Evolutionary conservation across 2,329 filamentous ascomycete species (phyloP).

Genomic region (Colletotrichum cuscutae): DNA sequence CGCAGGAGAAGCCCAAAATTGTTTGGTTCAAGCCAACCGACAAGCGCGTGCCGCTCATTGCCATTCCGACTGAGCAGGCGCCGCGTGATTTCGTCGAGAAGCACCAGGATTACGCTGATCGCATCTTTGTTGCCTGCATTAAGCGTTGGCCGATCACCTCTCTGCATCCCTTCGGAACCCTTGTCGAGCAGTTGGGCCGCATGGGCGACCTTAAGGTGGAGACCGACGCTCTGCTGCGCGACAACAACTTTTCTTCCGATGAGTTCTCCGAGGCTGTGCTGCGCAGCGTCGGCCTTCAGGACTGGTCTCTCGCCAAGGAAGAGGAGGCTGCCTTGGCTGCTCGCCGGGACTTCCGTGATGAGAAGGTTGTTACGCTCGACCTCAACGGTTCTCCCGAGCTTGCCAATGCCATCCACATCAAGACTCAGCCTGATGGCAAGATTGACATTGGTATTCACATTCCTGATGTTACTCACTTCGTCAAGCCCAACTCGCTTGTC

Average conservation of each 20-base stretch:
- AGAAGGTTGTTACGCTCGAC: conserved; percentile 92
- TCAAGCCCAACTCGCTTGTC: conserved; percentile 94
- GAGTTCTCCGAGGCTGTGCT: conserved; percentile 97
- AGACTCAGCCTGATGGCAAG: conserved; percentile 82
- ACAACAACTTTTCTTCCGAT: conserved; percentile 98
- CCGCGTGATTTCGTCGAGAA: conserved; percentile 98
- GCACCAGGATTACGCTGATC: conserved; percentile 96
- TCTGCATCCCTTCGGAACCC: conserved; percentile 97
- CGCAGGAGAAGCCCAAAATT: conserved; percentile 98
- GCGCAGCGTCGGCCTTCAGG: conserved; percentile 90
- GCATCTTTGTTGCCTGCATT: conserved; percentile 98
- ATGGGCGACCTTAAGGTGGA: conserved; percentile 99
- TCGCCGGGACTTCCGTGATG: conserved; percentile 89
- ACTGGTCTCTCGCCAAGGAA: conserved; percentile 89
- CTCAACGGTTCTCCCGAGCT: conserved; percentile 88
- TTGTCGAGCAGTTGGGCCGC: conserved; percentile 95
- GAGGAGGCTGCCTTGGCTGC: conserved; percentile 77
- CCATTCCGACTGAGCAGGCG: conserved; percentile 97
- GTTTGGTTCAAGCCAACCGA: conserved; percentile 99
- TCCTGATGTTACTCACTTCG: conserved; percentile 94
- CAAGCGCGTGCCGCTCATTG: conserved; percentile 97
- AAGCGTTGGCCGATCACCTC: conserved; percentile 99
- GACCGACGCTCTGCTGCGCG: conserved; percentile 93
- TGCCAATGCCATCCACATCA: conserved; percentile 93
- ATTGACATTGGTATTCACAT: conserved; percentile 97